Conservation (phyloP, 2,329 filamentous ascomycete species). For the Rachicladosporium sp. region DNA sequence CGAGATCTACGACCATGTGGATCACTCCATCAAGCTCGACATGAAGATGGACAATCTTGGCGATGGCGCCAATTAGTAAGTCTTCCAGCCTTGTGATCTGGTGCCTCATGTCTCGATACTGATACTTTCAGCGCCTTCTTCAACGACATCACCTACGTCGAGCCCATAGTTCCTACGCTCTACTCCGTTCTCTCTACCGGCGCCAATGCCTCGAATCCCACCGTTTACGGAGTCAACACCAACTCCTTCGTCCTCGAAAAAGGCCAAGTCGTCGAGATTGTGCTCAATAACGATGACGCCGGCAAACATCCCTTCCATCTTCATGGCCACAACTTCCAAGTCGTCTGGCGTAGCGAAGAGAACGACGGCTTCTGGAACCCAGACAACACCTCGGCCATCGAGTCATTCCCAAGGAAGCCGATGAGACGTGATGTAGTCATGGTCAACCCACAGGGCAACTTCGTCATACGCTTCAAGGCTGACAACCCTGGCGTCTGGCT, state of each 20-base stretch:
- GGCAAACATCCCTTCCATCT: slow-evolving; percentile 63
- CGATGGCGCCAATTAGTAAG: slow-evolving; percentile 54
- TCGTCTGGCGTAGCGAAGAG: slow-evolving; percentile 29
- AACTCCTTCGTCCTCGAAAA: slow-evolving; percentile 53
- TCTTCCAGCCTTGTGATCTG: slow-evolving; percentile 3
- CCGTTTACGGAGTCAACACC: slow-evolving; percentile 40
- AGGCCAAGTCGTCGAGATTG: slow-evolving; percentile 55
- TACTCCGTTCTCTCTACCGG: slow-evolving; percentile 53
- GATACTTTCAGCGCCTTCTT: slow-evolving; percentile 31
- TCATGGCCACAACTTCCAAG: slow-evolving; percentile 65
- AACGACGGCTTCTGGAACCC: slow-evolving; percentile 22
- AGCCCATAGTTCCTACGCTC: slow-evolving; percentile 65
- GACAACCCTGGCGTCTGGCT: slow-evolving; percentile 37
- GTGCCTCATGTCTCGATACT: no score
- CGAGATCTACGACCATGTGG: slow-evolving; percentile 47
- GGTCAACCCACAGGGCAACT: slow-evolving; percentile 41
- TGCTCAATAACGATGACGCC: slow-evolving; percentile 63
- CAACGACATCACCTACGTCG: slow-evolving; percentile 65
- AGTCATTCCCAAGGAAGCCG: slow-evolving; percentile 18
- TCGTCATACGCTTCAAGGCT: slow-evolving; percentile 43
- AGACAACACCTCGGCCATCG: slow-evolving; percentile 18
- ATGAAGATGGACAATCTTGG: slow-evolving; percentile 52
- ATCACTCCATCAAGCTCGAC: slow-evolving; percentile 49
- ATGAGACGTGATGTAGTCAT: slow-evolving; percentile 44
- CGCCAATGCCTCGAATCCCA: slow-evolving; percentile 32